Conservation (phyloP, 495 filamentous ascomycete species). For the Aspergillus cavernicola region DNA sequence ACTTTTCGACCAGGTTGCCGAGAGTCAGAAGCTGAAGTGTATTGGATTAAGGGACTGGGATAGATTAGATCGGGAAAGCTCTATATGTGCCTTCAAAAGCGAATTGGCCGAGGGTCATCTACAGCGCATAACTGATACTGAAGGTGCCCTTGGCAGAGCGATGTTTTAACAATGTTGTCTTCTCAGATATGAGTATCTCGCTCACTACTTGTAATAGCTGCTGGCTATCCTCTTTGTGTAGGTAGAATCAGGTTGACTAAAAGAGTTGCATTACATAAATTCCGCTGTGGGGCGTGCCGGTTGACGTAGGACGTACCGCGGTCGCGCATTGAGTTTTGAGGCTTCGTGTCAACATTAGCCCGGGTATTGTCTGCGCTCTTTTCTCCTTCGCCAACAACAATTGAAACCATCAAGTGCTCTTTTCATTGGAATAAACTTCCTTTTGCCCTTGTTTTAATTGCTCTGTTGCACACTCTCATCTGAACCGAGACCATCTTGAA, state of each 20-base stretch:
- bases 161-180: slow-evolving; percentile 45
- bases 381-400: not conserved
- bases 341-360: slow-evolving; percentile 35
- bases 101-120: slow-evolving; percentile 61
- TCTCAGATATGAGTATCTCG: no score
- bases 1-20: slow-evolving; percentile 51
- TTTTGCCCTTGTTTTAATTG: not conserved
- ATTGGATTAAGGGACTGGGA: slow-evolving; percentile 57
- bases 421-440: not conserved
- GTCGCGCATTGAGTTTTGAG: slow-evolving; percentile 20
- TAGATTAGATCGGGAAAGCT: slow-evolving; percentile 53
- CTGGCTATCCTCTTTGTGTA: no score
- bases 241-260: no score
- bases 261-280: not conserved
- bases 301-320: slow-evolving; percentile 9
- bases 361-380: no score
- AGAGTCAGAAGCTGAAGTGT: slow-evolving; percentile 52
- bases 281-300: not conserved
- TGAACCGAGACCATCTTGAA: not conserved
- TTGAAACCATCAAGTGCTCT: not conserved
- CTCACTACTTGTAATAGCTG: no score
- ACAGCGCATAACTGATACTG: slow-evolving; percentile 53
- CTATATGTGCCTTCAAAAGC: slow-evolving; percentile 54
- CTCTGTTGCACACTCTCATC: not conserved
- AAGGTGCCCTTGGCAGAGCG: slow-evolving; percentile 40